phyloP scores from a whole-genome alignment of 129 eudicot species.

The Oenanthe sinensis region DNA sequence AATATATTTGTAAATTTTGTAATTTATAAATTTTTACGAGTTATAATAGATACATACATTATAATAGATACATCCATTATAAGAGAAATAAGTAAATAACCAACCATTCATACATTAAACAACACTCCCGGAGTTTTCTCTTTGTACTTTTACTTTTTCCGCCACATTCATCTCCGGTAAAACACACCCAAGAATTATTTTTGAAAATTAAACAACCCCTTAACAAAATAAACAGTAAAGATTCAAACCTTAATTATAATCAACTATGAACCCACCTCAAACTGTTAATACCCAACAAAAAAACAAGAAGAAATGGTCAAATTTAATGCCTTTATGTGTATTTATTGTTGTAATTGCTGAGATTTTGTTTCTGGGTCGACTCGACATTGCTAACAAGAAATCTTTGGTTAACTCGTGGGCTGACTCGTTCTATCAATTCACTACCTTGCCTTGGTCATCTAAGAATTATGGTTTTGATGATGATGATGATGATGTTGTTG shows the following conservation, averaged over 20 bases:
- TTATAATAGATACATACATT: too few species aligned
- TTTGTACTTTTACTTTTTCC: neutral
- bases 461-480: neutral
- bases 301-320: constrained; percentile 43
- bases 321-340: constrained; percentile 50
- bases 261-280: neutral
- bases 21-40: too few species aligned
- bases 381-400: constrained; percentile 53
- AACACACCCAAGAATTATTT: neutral
- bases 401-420: constrained; percentile 70
- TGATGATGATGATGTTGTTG: neutral
- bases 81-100: too few species aligned
- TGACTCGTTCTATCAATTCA: constrained; percentile 59
- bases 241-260: neutral
- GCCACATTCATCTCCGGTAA: neutral
- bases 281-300: neutral
- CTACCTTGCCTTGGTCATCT: constrained; percentile 27
- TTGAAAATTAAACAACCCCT: neutral
- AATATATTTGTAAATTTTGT: too few species aligned
- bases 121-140: neutral
- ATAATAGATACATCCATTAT: too few species aligned
- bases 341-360: constrained; percentile 61
- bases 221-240: neutral
- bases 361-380: constrained; percentile 59
- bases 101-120: neutral